phyloP scores from a whole-genome alignment of 139 green algal species.

The Picochlorum sp. region DNA sequence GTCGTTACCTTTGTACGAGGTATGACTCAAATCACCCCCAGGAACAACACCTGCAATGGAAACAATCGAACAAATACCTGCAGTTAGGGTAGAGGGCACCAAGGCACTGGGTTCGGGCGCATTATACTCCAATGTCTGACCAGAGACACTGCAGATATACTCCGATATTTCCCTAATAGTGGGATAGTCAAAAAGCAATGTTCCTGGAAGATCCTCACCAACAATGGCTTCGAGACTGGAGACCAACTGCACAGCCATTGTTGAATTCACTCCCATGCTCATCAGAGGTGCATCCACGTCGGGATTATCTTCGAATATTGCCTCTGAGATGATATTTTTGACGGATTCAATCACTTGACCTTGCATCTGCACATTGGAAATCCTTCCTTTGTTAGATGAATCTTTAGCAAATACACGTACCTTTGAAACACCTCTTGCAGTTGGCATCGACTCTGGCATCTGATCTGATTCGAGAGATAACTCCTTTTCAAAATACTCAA shows the following conservation, averaged over 20 bases:
- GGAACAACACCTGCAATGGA: constrained; percentile 14
- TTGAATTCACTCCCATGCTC: constrained; percentile 34
- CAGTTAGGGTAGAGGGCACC: not conserved
- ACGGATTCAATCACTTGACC: not conserved
- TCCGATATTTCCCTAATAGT: constrained; percentile 20
- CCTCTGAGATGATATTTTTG: not conserved
- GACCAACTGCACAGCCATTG: constrained; percentile 39
- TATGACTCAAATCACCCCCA: constrained; percentile 19
- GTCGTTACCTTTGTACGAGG: constrained; percentile 14
- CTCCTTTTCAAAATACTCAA: constrained; percentile 1
- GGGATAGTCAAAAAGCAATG: constrained; percentile 50
- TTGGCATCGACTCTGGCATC: not conserved
- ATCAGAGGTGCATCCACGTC: constrained; percentile 16
- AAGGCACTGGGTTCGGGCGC: not conserved
- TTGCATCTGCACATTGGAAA: not conserved
- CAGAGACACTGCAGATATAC: constrained; percentile 2
- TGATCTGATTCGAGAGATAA: not conserved
- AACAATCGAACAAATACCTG: constrained; percentile 8
- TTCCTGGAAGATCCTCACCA: constrained; percentile 29
- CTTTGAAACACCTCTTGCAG: not conserved
- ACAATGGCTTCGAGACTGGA: constrained; percentile 28
- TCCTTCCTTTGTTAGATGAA: not conserved
- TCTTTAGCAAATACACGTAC: not conserved
- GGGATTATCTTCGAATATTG: not conserved
- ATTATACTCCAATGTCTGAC: not conserved